Base-by-base conservation (phyloP, 495 filamentous ascomycete species). In the Xylaria acuta region DNA sequence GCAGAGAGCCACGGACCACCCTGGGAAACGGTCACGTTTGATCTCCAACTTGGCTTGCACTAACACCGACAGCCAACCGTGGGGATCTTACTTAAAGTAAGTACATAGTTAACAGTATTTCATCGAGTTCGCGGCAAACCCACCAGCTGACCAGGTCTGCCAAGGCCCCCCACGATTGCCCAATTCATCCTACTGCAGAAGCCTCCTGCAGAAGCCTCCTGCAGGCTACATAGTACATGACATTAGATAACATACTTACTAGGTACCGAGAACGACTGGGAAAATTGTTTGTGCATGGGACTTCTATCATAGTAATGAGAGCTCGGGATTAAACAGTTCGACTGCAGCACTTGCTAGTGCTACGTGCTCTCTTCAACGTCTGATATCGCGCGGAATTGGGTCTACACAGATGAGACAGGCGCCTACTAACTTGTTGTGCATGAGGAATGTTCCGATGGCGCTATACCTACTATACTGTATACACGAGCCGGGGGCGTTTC, bases 141-240 rank as follows among this genome's bases (percentile, higher is more conserved):
- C 22, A 32, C 62, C 41, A 51, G 38, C 45, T 45, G n/a, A 66
- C 45, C 18, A 40, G 34, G 66, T 30, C 36, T 22, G 66, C 51
- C 66, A 68, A 68, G 66, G 18, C 34, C 38, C 45, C 18, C 45
- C 36, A 58, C 3, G 45, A 27, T 58, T 45, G 12, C 67, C 67
- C 54, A 69, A 69, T 69, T 25, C 9, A 38, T 62, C 41, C 41
- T 59, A 54, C 40, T 69, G 67, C 67, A 69, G 67, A 60, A 45
- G 25, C 36, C 67, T 59, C 67, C 40, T 69, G 67, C 67, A 69
- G 67, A 60, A 45, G 25, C 36, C 67, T 59, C 67, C 67, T 62
- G 67, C 54, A 69, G 43, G 56, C 25, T 51, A 45, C 67, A 59
- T 59, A 69, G 18, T 49, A 56, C 36, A 67, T 43, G 1, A 2